Evolutionary conservation across 441 rosid genomes (phyloP), one percentile per base, ranked within the genome.

Genomic region (Erysimum cheiri): DNA sequence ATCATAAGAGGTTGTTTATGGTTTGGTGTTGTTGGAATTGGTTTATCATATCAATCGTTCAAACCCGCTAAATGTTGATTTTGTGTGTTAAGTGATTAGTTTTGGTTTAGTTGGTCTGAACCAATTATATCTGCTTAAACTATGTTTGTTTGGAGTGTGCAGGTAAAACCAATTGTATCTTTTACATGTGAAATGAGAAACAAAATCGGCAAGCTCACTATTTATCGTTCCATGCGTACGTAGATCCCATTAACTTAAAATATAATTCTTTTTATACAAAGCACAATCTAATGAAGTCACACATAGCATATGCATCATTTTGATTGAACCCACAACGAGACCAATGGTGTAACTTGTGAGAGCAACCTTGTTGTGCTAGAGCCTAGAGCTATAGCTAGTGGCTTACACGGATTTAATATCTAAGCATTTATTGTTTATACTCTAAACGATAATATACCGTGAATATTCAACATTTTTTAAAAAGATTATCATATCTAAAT

Each of bases 1-100:
- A 7, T 50, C 1, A 41, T 49, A 55, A 56, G 43, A 72, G 61
- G 11, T 46, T 48, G 60, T 44, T 64, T 57, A 29, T 39, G 39
- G 60, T 40, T 36, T 37, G 37, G 36, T 37, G 28, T 56, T 37
- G 41, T 55, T 44, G 13, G 13, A 60, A 49, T 8, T 32, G 49
- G 41, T 8, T 28, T 29, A 26, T 46, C 57, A 35, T 43, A 22
- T 71, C 31, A 24, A 49, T 24, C n/a, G 31, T 19, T 3, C 0
- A 57, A 11, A 56, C 13, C 1, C 6, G 5, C 43, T 56, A 29
- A 3, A 0, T 19, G 22, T 19, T 19, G 22, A 19, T 19, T 19
- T 19, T 19, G 22, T 19, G 22, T 19, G 22, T 19, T 0, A 19
- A 19, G 22, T 19, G 22, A 19, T 19, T 19, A 19, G 22, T 19